Evolutionary conservation across 352 stramenopile genomes (phyloP), one percentile per base, ranked within the genome.

Genomic region (Plasmopara viticola): DNA sequence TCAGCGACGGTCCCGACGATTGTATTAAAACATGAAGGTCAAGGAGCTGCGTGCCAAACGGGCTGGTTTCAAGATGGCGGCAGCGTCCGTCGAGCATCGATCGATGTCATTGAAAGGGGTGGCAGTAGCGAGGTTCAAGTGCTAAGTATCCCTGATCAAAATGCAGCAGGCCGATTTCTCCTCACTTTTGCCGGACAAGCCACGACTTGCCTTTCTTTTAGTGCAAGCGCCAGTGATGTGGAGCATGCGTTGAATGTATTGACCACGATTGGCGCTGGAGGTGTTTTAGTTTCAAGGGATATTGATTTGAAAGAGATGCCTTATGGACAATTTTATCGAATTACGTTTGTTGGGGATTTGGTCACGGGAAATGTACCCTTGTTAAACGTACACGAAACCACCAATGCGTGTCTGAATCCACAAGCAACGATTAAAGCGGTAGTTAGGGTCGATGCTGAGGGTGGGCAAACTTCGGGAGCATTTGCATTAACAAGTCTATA

Each of bases 51-150:
- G 1, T 77, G 70, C 37, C 48, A 13, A 18, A 51, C 39, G 7
- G 55, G 54, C 5, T 77, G 70, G 70, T 14, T 53, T 13, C 58
- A 71, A 13, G 66, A 71, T 20, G 46, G 61, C 4, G 68, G 70
- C 0, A 78, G 65, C 29, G 56, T 60, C 13, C 75, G 79, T 5
- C 70, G 70, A 39, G 74, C 70, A 1, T 72, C 38, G 17, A 43
- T 86, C 0, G 54, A 75, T 9, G 56, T 71, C 6, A 52, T 90
- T 13, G 46, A 70, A 0, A 47, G 58, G 33, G 82, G 82, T 17
- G 79, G 82, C 0, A 90, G 78, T 37, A 62, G 62, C n/a, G 77
- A 87, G 50, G 50, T 90, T 2, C 82, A 93, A 55, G 58, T 52
- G 6, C 20, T 93, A 9, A 60, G 61, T 5, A 51, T 88, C 7